These are phyloP conservation scores for Blumeria hordei DNA, from an alignment of 2,329 filamentous ascomycete species.

Conservation along the genomic window DNA sequence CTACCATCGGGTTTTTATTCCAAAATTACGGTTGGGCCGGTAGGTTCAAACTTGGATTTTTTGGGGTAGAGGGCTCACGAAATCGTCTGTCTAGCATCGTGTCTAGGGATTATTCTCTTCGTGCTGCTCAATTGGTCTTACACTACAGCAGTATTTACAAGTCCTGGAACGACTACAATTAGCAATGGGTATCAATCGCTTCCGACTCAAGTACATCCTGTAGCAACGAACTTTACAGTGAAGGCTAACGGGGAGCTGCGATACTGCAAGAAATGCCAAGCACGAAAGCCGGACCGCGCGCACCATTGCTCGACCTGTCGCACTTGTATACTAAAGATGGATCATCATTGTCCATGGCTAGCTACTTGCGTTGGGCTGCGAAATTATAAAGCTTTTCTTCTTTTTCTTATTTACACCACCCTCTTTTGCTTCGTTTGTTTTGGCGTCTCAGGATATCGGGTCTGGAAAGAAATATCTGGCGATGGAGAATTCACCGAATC, in stretches of 20 bases:
- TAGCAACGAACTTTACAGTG: slow-evolving; percentile 60
- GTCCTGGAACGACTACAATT: slow-evolving; percentile 49
- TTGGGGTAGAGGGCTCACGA: slow-evolving; percentile 4
- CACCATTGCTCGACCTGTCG: slow-evolving; percentile 94
- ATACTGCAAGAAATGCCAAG: slow-evolving; percentile 95
- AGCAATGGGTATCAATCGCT: slow-evolving; percentile 53
- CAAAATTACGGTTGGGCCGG: slow-evolving; percentile 31
- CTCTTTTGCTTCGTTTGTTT: slow-evolving; percentile 69
- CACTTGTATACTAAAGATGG: slow-evolving; percentile 95
- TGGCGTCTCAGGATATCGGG: slow-evolving; percentile 53
- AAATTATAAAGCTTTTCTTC: slow-evolving; percentile 88
- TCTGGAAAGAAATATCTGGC: slow-evolving; percentile 58
- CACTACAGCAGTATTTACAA: slow-evolving; percentile 78
- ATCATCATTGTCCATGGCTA: slow-evolving; percentile 96
- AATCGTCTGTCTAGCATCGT: slow-evolving; percentile 29
- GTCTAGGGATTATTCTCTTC: slow-evolving; percentile 48
- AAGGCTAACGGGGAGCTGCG: slow-evolving; percentile 70
- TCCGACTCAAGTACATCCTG: slow-evolving; percentile 40
- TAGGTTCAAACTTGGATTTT: slow-evolving; percentile 15
- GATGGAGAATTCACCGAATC: slow-evolving; percentile 48
- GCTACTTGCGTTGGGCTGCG: slow-evolving; percentile 81
- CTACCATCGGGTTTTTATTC: slow-evolving; percentile 40
- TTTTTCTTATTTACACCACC: slow-evolving; percentile 77
- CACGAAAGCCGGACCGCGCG: slow-evolving; percentile 77
- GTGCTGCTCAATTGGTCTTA: slow-evolving; percentile 69